Evolutionary conservation across 257 asterid species (phyloP).

Genomic region (Solanum megistacrolobum): DNA sequence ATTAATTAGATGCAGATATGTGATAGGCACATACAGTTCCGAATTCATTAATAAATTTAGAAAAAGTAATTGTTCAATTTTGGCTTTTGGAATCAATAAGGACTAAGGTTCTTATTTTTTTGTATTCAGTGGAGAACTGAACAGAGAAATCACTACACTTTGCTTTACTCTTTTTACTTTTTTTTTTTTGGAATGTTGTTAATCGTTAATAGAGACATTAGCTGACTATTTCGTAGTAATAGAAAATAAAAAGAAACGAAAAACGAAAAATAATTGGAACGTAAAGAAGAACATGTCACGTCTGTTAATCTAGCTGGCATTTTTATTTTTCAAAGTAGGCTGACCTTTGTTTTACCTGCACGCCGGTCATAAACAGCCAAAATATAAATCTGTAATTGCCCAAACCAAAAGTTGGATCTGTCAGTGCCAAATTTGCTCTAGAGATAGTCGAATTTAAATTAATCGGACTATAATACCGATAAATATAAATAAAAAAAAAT

Average conservation of each 20-base stretch:
- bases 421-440: not conserved
- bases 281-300: not conserved
- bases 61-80: not conserved
- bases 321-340: conserved; percentile 9
- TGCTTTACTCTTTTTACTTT: not conserved
- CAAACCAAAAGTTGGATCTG: not conserved
- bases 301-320: conserved; percentile 7
- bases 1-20: not conserved
- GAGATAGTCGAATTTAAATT: too few relatives aligned
- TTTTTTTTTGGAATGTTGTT: not conserved
- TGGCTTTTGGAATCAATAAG: not conserved
- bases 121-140: not conserved
- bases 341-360: not conserved
- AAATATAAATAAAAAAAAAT: too few relatives aligned
- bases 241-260: not conserved
- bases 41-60: not conserved
- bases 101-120: not conserved
- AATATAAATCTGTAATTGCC: not conserved
- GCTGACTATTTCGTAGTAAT: not conserved
- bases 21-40: not conserved
- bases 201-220: not conserved
- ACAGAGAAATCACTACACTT: not conserved
- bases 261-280: not conserved
- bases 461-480: accelerated
- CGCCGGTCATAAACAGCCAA: not conserved